phyloP scores from a whole-genome alignment of 164 flowering plant genomes.

The Dillenia turbinata region DNA sequence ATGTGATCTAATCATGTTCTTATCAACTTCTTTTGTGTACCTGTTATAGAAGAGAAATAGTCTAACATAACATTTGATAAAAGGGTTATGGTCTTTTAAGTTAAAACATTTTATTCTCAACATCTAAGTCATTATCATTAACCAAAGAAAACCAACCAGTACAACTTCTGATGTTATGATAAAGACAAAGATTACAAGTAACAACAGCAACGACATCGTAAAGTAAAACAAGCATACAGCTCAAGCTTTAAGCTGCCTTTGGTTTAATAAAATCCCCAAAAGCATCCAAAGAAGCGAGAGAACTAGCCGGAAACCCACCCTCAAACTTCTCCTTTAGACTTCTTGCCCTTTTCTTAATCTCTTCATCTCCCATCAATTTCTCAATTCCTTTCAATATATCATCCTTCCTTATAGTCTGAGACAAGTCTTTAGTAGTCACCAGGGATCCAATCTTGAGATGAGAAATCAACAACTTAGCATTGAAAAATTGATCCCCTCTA shows the following conservation, averaged over 20 bases:
- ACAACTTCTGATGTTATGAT: no score
- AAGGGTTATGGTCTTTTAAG: no score
- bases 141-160: no score
- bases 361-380: constrained; percentile 38
- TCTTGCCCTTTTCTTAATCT: constrained; percentile 22
- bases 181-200: no score
- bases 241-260: background rate
- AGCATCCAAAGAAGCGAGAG: constrained; percentile 41
- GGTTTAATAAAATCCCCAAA: constrained; percentile 24
- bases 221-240: no score
- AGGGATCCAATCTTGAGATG: constrained; percentile 41
- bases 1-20: no score
- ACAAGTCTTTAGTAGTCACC: constrained; percentile 12
- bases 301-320: constrained; percentile 42
- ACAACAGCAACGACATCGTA: no score
- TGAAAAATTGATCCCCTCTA: constrained; percentile 53
- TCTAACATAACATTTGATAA: no score
- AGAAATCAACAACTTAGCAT: constrained; percentile 42
- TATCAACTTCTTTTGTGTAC: no score
- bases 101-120: no score
- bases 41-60: no score
- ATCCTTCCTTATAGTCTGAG: constrained; percentile 24
- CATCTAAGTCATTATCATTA: no score
- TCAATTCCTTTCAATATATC: constrained; percentile 42
- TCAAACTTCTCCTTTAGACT: constrained; percentile 14